Percentiles rank a stretch among this genome's conserved stretches.
phyloP scores from a whole-genome alignment of 371 early-diverging fungal genomes.

The Mucor piriformis region DNA sequence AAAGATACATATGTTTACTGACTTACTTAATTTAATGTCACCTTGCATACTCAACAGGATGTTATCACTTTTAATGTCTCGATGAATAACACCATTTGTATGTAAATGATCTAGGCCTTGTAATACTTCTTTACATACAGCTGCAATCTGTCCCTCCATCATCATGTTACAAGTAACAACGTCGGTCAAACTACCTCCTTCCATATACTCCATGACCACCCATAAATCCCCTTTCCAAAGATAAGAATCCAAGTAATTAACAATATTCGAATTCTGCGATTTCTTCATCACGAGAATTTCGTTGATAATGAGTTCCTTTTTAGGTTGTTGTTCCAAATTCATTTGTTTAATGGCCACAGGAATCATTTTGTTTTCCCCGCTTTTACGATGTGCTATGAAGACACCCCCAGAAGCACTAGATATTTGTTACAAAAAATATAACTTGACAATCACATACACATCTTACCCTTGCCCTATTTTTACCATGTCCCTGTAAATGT shows the following conservation, averaged over 20 bases:
- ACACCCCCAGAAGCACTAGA: slow-evolving; percentile 50
- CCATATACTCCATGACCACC: slow-evolving; percentile 88
- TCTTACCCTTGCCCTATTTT: slow-evolving; percentile 90
- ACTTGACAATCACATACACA: not conserved
- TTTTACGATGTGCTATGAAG: slow-evolving; percentile 64
- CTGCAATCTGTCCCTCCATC: slow-evolving; percentile 84
- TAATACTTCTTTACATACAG: slow-evolving; percentile 69
- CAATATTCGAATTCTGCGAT: slow-evolving; percentile 73
- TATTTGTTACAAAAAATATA: not conserved
- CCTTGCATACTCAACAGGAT: slow-evolving; percentile 74
- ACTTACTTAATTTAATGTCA: slow-evolving; percentile 70
- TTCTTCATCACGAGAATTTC: slow-evolving; percentile 81
- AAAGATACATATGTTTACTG: not conserved
- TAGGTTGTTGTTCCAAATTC: slow-evolving; percentile 81
- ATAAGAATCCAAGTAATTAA: slow-evolving; percentile 79
- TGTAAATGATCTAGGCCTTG: slow-evolving; percentile 59
- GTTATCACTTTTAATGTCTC: slow-evolving; percentile 92
- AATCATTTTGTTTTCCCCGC: slow-evolving; percentile 33
- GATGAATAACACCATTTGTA: slow-evolving; percentile 79
- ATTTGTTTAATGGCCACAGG: slow-evolving; percentile 84
- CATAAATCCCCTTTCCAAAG: slow-evolving; percentile 72
- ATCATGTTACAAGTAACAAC: slow-evolving; percentile 74
- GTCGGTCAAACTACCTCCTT: slow-evolving; percentile 78
- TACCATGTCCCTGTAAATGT: slow-evolving; percentile 72
- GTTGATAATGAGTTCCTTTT: slow-evolving; percentile 85